Conservation (phyloP, 2,329 filamentous ascomycete genomes). For the Dendryphion nanum region DNA sequence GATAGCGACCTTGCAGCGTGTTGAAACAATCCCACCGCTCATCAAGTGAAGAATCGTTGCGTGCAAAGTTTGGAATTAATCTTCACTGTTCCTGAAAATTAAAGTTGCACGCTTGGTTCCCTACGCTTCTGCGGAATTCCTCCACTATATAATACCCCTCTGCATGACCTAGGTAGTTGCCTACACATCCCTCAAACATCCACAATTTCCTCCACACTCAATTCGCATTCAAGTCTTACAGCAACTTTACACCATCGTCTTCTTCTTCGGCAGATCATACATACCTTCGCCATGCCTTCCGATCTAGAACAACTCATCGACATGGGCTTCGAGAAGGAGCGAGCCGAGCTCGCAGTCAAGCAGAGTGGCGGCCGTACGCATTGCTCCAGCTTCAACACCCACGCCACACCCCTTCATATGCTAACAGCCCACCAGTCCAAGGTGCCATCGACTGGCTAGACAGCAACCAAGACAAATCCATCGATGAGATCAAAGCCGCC, state of each 20-base stretch:
- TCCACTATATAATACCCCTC: too few relatives aligned
- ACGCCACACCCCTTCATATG: not conserved
- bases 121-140: too few relatives aligned
- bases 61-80: too few relatives aligned
- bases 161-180: too few relatives aligned
- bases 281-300: constrained; percentile 42
- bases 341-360: constrained; percentile 80
- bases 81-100: too few relatives aligned
- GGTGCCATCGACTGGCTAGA: constrained; percentile 94
- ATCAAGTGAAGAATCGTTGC: too few relatives aligned
- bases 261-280: too few relatives aligned
- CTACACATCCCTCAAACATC: not conserved
- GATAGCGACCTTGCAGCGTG: too few relatives aligned
- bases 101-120: too few relatives aligned
- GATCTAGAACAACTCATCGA: constrained; percentile 62
- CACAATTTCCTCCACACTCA: not conserved
- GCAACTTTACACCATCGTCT: not conserved
- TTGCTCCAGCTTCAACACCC: too few relatives aligned
- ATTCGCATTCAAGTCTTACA: not conserved
- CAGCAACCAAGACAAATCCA: constrained; percentile 79
- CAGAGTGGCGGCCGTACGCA: constrained; percentile 74
- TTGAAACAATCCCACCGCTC: too few relatives aligned
- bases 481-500: constrained; percentile 71
- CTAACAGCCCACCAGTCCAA: constrained; percentile 59
- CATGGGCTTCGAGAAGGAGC: constrained; percentile 79